Evolutionary conservation across 768 basidiomycete genomes (phyloP).

Genomic region (Leccinum longicurvipes): DNA sequence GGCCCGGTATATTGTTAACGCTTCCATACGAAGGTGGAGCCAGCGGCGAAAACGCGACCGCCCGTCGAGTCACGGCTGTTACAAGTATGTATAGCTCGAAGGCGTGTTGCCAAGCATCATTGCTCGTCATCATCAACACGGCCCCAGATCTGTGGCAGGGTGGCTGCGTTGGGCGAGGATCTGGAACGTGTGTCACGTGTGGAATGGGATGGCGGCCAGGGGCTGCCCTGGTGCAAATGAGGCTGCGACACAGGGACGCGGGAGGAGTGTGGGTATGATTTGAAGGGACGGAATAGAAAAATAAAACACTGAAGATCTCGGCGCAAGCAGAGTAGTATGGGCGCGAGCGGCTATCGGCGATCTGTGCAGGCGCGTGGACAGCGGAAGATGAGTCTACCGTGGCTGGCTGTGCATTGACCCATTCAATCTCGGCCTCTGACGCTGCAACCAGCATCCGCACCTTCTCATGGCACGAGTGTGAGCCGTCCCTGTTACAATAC

Average conservation of each 20-base stretch:
- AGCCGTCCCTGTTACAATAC: conserved; percentile 2
- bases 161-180: neutral
- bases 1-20: neutral
- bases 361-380: conserved; percentile 1
- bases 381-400: conserved; percentile 5
- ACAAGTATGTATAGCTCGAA: neutral
- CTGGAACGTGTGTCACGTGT: neutral
- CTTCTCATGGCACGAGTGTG: conserved; percentile 14
- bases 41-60: neutral
- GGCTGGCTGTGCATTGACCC: conserved; percentile 18
- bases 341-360: conserved; percentile 4
- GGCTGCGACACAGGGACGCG: conserved; percentile 1
- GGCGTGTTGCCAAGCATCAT: neutral
- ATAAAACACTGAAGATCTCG: neutral
- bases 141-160: neutral
- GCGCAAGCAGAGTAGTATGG: neutral
- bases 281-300: neutral
- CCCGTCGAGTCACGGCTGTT: neutral
- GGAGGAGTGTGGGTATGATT: neutral
- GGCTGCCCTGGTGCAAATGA: conserved; percentile 11
- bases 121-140: neutral
- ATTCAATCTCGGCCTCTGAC: conserved; percentile 5
- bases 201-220: neutral
- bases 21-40: neutral
- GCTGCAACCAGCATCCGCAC: conserved; percentile 2